Base-by-base conservation (phyloP, 2,329 filamentous ascomycete species). In the Ceratocystis papillata region DNA sequence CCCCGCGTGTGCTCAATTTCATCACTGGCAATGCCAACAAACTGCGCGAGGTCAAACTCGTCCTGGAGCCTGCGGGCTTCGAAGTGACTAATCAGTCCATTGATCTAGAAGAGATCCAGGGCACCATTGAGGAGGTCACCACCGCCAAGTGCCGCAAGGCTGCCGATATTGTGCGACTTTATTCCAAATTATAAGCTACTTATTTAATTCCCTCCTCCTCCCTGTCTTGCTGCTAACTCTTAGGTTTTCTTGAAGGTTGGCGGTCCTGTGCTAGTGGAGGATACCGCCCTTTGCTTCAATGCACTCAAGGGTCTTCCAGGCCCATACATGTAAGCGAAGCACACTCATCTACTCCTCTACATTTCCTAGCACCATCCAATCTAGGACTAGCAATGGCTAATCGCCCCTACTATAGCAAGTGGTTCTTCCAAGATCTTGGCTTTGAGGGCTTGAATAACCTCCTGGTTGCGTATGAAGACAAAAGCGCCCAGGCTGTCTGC, bases 21-120 rank as follows among this genome's bases (percentile, higher is more conserved):
- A 96, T 99, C 74, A 97, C 93, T 1, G 89, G 93, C 76, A 99
- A 99, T 77, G 85, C 87, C 73, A 95, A 96, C 79, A 99, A 99
- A 79, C 82, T 99, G 66, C 79, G 81, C 67, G 94, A 99, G 79
- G 91, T 96, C 70, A 86, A 89, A 75, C 87, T 88, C 20, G 96
- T 99, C 71, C 82, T 99, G 2, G 86, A 87, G 71, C 80, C 83
- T 7, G 83, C 82, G 44, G 53, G 53, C 53, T 87, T 96, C 70
- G 80, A 87, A 69, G 81, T 99, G 53, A 81, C 83, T 65, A 93
- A 81, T 76, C 84, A 89, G 75, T 80, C 83, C 45, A 76, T 96
- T 37, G 91, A 97, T 73, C 79, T 97, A 22, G 82, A 88, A 41
- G 94, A 99, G 78, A 86, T 97, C 61, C 94, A 99, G 77, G 94